Evolutionary conservation across 2,329 filamentous ascomycete species (phyloP).

Genomic region (Neurospora crassa): DNA sequence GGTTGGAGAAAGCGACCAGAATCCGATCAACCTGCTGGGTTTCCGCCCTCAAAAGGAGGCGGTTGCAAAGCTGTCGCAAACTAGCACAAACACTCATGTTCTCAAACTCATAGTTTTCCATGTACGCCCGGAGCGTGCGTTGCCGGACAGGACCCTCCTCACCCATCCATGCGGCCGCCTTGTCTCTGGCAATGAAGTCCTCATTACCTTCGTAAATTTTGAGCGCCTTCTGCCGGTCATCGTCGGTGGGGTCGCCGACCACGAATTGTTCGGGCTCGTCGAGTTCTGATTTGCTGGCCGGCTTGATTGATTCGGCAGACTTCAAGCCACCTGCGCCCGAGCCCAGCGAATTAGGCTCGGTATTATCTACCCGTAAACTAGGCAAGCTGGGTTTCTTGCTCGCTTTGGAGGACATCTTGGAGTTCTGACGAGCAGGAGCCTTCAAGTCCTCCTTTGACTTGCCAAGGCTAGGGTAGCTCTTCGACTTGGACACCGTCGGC

Average conservation of each 20-base stretch:
- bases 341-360: constrained; percentile 28
- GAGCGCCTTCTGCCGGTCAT: constrained; percentile 68
- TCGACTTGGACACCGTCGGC: constrained; percentile 18
- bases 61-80: constrained; percentile 70
- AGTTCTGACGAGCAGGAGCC: constrained; percentile 7
- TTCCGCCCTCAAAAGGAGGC: constrained; percentile 77
- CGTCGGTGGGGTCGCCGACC: constrained; percentile 50
- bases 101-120: constrained; percentile 83
- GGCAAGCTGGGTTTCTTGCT: constrained; percentile 29
- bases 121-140: constrained; percentile 63
- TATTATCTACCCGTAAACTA: constrained; percentile 36
- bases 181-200: constrained; percentile 66
- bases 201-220: constrained; percentile 80
- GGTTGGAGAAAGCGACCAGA: constrained; percentile 73
- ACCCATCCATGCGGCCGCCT: constrained; percentile 82
- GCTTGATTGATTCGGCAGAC: constrained; percentile 10
- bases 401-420: constrained; percentile 23
- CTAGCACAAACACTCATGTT: constrained; percentile 71
- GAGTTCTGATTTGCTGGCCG: constrained; percentile 29
- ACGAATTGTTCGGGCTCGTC: constrained; percentile 47
- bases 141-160: constrained; percentile 55
- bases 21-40: constrained; percentile 96
- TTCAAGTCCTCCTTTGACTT: constrained; percentile 8
- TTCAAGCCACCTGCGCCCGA: constrained; percentile 6
- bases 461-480: constrained; percentile 19